Percentiles rank a stretch among this genome's conserved stretches.
Evolutionary conservation across 108 stramenopile species (phyloP).

Genomic region (Aurantiochytrium sp.): DNA sequence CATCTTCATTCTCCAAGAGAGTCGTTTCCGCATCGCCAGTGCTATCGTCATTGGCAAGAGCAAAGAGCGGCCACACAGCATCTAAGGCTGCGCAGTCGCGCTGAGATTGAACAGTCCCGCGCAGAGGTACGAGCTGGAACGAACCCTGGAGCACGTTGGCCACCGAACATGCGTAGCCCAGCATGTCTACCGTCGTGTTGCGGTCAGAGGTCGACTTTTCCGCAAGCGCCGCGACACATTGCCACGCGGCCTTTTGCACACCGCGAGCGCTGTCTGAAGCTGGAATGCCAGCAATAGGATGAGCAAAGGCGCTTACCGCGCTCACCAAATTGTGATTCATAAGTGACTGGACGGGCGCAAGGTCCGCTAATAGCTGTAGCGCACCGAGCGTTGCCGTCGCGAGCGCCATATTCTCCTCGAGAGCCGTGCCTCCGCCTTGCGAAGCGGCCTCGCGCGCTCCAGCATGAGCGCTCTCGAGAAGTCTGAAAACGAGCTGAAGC

Average conservation of each 20-base stretch:
- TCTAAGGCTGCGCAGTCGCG: background rate
- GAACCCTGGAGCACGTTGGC: background rate
- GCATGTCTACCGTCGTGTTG: background rate
- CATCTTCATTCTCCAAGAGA: background rate
- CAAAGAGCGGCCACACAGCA: background rate
- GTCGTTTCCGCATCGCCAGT: background rate
- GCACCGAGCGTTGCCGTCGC: background rate
- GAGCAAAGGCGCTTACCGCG: background rate
- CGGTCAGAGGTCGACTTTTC: background rate
- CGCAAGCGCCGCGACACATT: background rate
- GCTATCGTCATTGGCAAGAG: background rate
- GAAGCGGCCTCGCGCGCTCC: background rate
- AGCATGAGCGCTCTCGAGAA: background rate
- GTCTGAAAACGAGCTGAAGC: background rate
- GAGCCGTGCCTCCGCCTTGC: background rate
- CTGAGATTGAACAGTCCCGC: background rate
- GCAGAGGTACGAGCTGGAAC: background rate
- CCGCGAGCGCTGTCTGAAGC: background rate
- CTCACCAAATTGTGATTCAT: background rate
- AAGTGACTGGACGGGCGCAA: background rate
- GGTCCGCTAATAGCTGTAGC: background rate
- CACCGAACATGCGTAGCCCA: background rate
- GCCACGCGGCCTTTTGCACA: background rate
- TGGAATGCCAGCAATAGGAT: background rate
- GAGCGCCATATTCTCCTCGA: background rate